phyloP scores from a whole-genome alignment of 2,329 filamentous ascomycete species.

The Pseudogymnoascus sp. region DNA sequence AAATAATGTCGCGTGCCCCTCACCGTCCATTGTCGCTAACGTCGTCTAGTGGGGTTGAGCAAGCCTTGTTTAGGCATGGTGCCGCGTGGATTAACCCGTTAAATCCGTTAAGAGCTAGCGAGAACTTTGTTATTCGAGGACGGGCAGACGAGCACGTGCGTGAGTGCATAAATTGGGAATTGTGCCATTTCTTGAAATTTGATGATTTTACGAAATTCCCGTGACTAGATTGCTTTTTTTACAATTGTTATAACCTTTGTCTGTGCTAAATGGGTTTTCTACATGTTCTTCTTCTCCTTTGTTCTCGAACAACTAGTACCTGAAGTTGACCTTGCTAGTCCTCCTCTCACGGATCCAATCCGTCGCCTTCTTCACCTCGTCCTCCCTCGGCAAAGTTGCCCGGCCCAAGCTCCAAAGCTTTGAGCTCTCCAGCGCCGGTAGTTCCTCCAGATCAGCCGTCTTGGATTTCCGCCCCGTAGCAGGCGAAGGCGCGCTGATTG shows the following conservation, averaged over 20 bases:
- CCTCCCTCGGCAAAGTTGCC: neutral
- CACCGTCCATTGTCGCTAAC: conserved; percentile 6
- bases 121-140: conserved; percentile 6
- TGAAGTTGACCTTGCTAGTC: neutral
- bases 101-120: neutral
- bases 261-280: neutral
- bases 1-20: conserved; percentile 8
- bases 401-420: neutral
- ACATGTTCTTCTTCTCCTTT: neutral
- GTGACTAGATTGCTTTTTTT: neutral
- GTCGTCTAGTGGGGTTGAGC: neutral
- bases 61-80: neutral
- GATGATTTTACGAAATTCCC: neutral
- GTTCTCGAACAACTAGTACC: conserved; percentile 1
- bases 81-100: neutral
- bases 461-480: neutral
- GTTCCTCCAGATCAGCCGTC: neutral
- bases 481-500: neutral
- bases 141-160: neutral
- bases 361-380: neutral
- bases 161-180: neutral
- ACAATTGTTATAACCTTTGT: neutral
- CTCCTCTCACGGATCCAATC: neutral
- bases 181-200: neutral
- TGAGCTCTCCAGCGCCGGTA: neutral